Conservation (phyloP, 306 rosid species). For the Vicia faba region DNA sequence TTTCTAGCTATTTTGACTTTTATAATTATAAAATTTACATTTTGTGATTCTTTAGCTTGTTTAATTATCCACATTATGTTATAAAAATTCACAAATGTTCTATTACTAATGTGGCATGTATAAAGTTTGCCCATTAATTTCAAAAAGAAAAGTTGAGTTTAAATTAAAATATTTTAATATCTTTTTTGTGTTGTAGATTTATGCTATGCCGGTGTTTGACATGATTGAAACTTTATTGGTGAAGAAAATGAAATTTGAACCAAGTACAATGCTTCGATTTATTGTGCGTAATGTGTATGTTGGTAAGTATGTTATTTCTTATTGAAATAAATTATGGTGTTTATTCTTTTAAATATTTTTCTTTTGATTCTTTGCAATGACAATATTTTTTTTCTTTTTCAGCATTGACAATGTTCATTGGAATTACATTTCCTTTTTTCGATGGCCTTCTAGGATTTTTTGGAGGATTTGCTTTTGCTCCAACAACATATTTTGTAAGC, state of each 20-base stretch:
- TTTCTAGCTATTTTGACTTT: neutral
- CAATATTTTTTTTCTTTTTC: conserved; percentile 25
- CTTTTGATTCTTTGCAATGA: neutral
- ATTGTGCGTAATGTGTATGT: conserved; percentile 66
- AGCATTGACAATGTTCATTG: conserved; percentile 78
- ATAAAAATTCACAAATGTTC: no score
- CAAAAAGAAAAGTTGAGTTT: no score
- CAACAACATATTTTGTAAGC: conserved; percentile 83
- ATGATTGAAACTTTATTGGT: conserved; percentile 79
- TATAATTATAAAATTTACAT: no score
- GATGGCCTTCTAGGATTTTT: conserved; percentile 70
- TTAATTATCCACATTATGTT: no score
- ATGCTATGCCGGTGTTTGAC: conserved; percentile 92
- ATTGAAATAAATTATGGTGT: neutral
- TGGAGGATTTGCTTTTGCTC: conserved; percentile 92
- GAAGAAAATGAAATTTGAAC: conserved; percentile 61
- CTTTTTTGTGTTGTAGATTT: conserved; percentile 49
- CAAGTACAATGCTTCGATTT: conserved; percentile 63
- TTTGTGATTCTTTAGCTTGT: no score
- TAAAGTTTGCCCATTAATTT: no score
- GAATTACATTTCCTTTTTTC: conserved; percentile 78
- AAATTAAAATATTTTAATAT: neutral
- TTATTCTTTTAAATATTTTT: neutral
- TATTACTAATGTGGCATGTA: no score
- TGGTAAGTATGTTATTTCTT: conserved; percentile 53